A percentile compares a stretch with the other conserved stretches of the same genome.
Evolutionary conservation across 1,139 yeast genomes (phyloP).

Genomic region (Candida gigantensis): DNA sequence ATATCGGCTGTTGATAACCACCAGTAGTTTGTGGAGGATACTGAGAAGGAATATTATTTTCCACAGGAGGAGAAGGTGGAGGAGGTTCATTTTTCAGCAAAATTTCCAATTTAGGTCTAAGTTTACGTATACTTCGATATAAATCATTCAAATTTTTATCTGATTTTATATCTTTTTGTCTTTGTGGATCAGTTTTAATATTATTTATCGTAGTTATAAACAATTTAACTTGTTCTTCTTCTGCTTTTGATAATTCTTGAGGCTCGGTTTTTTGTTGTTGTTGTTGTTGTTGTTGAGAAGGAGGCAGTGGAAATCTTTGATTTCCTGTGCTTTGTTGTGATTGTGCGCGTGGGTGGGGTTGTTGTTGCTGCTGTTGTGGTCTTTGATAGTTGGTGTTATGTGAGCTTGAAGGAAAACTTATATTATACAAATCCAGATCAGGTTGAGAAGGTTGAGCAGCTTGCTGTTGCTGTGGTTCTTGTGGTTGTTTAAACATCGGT

Average conservation of each 20-base stretch:
- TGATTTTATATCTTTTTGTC: constrained; percentile 53
- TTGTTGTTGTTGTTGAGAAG: constrained; percentile 17
- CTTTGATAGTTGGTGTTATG: constrained; percentile 5
- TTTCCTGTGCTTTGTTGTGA: constrained; percentile 8
- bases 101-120: constrained; percentile 75
- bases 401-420: constrained; percentile 15
- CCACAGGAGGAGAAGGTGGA: constrained; percentile 4
- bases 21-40: no score
- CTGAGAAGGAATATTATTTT: no score
- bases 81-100: constrained; percentile 24
- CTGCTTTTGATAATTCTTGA: constrained; percentile 53
- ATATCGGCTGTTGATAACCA: constrained; percentile 2
- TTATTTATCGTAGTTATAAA: constrained; percentile 68
- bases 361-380: constrained; percentile 5
- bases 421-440: constrained; percentile 34
- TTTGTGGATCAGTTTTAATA: constrained; percentile 49
- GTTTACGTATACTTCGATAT: constrained; percentile 60
- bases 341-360: constrained; percentile 12
- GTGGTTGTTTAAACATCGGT: constrained; percentile 10
- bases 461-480: constrained; percentile 6
- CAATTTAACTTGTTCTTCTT: constrained; percentile 67
- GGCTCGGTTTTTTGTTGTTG: constrained; percentile 16
- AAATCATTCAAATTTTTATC: constrained; percentile 65
- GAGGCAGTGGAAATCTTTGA: no score
- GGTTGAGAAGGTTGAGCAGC: constrained; percentile 17